Conservation (phyloP, 2,329 filamentous ascomycete genomes). For the Claviceps sorghi region DNA sequence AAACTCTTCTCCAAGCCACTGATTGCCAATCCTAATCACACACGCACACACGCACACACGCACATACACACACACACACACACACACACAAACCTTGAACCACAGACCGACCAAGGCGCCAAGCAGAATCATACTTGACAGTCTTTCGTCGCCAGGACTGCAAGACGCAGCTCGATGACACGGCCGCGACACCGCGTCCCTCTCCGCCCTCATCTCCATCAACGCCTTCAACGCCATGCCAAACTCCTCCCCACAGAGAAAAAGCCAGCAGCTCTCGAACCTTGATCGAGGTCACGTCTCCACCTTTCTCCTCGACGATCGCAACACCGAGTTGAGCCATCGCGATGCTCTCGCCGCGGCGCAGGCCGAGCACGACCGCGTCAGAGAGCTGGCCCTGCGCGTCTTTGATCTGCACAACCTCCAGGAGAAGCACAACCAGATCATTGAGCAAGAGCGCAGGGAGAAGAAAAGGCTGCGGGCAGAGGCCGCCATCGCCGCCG, state of each 20-base stretch:
- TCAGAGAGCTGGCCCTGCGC: constrained; percentile 37
- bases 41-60: no score
- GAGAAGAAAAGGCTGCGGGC: constrained; percentile 31
- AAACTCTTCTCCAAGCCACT: no score
- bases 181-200: not conserved
- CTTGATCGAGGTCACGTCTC: constrained; percentile 35
- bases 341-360: constrained; percentile 51
- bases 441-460: constrained; percentile 29
- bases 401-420: constrained; percentile 33
- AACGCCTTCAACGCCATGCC: constrained; percentile 21
- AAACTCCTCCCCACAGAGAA: constrained; percentile 27
- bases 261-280: constrained; percentile 25
- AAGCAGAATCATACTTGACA: not conserved
- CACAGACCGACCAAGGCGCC: not conserved
- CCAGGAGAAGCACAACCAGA: constrained; percentile 28
- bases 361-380: constrained; percentile 49
- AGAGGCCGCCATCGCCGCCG: constrained; percentile 30
- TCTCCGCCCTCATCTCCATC: not conserved
- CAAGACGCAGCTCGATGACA: not conserved
- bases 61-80: no score
- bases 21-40: no score
- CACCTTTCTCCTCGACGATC: constrained; percentile 45
- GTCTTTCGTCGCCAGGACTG: no score
- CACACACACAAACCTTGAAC: not conserved
- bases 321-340: constrained; percentile 48